phyloP scores from a whole-genome alignment of 768 basidiomycete genomes.

The Inosperma sp. region DNA sequence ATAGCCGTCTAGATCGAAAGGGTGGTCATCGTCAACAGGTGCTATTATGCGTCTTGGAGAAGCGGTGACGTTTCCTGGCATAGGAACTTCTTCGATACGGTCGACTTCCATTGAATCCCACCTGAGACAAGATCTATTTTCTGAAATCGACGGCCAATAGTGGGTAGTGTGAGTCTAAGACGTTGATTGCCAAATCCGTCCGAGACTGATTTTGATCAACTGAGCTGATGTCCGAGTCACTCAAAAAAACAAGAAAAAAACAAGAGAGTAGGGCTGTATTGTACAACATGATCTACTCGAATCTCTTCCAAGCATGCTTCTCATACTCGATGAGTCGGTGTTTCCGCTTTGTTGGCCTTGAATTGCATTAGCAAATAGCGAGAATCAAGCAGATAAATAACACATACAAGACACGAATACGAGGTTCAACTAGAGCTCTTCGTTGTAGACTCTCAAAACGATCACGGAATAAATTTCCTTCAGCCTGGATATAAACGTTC shows the following conservation, averaged over 20 bases:
- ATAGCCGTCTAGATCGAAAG: slow-evolving; percentile 83
- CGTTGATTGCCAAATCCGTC: too few species aligned
- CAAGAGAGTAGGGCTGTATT: too few species aligned
- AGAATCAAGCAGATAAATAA: not conserved
- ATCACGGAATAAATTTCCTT: slow-evolving; percentile 91
- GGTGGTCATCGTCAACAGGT: slow-evolving; percentile 70
- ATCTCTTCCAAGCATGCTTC: slow-evolving; percentile 76
- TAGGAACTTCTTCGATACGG: slow-evolving; percentile 29
- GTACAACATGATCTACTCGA: slow-evolving; percentile 38
- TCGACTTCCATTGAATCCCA: slow-evolving; percentile 43
- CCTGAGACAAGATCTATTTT: too few species aligned
- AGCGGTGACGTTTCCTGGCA: slow-evolving; percentile 20
- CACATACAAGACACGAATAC: slow-evolving; percentile 70
- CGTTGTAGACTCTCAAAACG: slow-evolving; percentile 86
- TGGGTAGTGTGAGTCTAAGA: too few species aligned
- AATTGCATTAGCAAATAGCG: not conserved
- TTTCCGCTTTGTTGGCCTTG: slow-evolving; percentile 33
- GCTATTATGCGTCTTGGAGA: slow-evolving; percentile 31
- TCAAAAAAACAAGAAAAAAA: too few species aligned
- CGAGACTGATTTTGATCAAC: too few species aligned
- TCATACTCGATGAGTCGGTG: slow-evolving; percentile 61
- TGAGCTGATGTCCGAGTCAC: too few species aligned
- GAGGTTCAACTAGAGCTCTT: slow-evolving; percentile 81
- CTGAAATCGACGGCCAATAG: too few species aligned
- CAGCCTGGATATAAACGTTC: slow-evolving; percentile 51